Conservation (phyloP, 2,329 filamentous ascomycete species). For the Pseudocercospora eumusae region DNA sequence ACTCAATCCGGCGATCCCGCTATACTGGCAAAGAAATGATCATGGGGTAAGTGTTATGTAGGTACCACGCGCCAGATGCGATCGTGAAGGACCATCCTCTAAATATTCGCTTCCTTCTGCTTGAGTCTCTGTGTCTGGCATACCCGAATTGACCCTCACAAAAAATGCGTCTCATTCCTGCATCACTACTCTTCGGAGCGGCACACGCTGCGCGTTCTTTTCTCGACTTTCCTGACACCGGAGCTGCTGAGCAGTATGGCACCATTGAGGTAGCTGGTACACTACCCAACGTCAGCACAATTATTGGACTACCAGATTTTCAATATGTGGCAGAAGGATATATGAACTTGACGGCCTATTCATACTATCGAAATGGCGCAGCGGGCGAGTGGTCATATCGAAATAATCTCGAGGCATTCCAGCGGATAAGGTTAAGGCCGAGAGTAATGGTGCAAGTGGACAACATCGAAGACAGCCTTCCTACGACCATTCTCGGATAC, state of each 20-base stretch:
- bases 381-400: conserved; percentile 35
- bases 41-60: not conserved
- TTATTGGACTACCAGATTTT: conserved; percentile 26
- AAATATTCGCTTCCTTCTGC: not conserved
- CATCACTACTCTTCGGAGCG: conserved; percentile 16
- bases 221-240: conserved; percentile 24
- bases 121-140: not conserved
- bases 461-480: conserved; percentile 30
- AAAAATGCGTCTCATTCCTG: conserved; percentile 13
- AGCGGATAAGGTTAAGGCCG: conserved; percentile 28
- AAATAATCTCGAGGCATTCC: conserved; percentile 35
- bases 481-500: conserved; percentile 85
- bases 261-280: conserved; percentile 16
- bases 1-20: not conserved
- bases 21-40: not conserved
- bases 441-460: conserved; percentile 31
- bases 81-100: not conserved
- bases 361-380: conserved; percentile 35
- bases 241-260: conserved; percentile 23
- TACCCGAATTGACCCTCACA: not conserved
- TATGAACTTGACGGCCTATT: conserved; percentile 27
- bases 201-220: conserved; percentile 23
- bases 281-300: conserved; percentile 19
- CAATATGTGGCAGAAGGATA: conserved; percentile 23
- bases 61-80: not conserved